Evolutionary conservation across 257 asterid species (phyloP).

Genomic region (Jacaranda copaia): DNA sequence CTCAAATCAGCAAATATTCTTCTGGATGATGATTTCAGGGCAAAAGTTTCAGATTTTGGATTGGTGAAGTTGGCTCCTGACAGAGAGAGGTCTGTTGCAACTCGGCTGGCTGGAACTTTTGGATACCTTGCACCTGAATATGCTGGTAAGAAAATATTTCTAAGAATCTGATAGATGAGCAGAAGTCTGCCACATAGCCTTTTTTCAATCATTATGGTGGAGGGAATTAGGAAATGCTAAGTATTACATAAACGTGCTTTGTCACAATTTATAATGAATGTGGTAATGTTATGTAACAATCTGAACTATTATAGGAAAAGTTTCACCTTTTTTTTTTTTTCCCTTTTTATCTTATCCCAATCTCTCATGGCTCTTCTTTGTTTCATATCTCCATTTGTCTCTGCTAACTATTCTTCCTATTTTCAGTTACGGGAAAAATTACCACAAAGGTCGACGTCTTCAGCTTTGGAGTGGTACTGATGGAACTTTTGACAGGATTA

Average conservation of each 20-base stretch:
- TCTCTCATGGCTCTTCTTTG: not conserved
- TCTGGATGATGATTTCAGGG: conserved; percentile 67
- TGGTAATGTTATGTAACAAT: not conserved
- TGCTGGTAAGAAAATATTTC: conserved; percentile 57
- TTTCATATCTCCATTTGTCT: not conserved
- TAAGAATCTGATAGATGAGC: not conserved
- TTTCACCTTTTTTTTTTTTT: too few relatives aligned
- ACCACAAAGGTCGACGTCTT: conserved; percentile 82
- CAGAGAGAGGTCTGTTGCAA: conserved; percentile 64
- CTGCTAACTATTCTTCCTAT: conserved; percentile 21
- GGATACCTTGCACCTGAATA: conserved; percentile 94
- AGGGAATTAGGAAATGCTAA: conserved; percentile 1
- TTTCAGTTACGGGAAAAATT: conserved; percentile 74
- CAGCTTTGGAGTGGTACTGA: conserved; percentile 83
- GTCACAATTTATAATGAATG: not conserved
- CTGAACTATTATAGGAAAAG: not conserved
- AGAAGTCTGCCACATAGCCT: too few relatives aligned
- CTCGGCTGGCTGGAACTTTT: conserved; percentile 82
- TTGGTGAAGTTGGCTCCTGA: conserved; percentile 84
- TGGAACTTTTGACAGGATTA: conserved; percentile 80
- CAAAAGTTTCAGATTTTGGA: conserved; percentile 84
- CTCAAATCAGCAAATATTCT: conserved; percentile 79
- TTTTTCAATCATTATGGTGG: not conserved
- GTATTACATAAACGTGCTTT: conserved; percentile 17
- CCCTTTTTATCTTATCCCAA: not conserved